These are phyloP conservation scores for Xylaria sp. DNA, from an alignment of 2,329 filamentous ascomycete genomes.

Conservation along the genomic window DNA sequence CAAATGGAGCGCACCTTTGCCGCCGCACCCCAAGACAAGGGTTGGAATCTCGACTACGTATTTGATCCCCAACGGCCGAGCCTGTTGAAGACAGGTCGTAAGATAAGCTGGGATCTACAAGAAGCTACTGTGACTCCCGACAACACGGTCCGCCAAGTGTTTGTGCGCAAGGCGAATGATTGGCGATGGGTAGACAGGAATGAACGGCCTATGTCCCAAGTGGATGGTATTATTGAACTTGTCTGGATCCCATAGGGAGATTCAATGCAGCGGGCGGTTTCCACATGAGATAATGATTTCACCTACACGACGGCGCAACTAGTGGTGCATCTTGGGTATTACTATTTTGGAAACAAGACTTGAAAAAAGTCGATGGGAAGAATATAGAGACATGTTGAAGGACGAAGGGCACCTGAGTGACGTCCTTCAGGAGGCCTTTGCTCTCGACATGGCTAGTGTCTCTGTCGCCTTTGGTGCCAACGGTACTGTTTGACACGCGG, in stretches of 20 bases:
- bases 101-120: constrained; percentile 66
- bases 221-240: constrained; percentile 67
- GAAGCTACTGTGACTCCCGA: constrained; percentile 61
- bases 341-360: constrained; percentile 36
- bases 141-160: constrained; percentile 64
- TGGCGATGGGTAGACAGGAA: constrained; percentile 62
- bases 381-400: constrained; percentile 10
- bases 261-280: constrained; percentile 21
- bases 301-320: constrained; percentile 40
- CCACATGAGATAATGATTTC: constrained; percentile 37
- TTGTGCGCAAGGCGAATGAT: constrained; percentile 64
- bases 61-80: constrained; percentile 62
- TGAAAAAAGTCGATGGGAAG: constrained; percentile 25
- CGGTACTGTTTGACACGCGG: neutral
- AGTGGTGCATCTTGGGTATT: constrained; percentile 39
- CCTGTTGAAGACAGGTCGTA: constrained; percentile 61
- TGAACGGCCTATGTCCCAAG: constrained; percentile 61
- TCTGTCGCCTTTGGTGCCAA: neutral
- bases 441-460: neutral
- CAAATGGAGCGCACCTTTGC: constrained; percentile 66
- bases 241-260: constrained; percentile 62
- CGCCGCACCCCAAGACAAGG: constrained; percentile 60
- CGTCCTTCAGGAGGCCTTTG: neutral
- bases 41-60: constrained; percentile 64
- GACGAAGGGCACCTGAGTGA: constrained; percentile 5